Conservation (phyloP, 139 green algal species). For the Coelastrella sp. region DNA sequence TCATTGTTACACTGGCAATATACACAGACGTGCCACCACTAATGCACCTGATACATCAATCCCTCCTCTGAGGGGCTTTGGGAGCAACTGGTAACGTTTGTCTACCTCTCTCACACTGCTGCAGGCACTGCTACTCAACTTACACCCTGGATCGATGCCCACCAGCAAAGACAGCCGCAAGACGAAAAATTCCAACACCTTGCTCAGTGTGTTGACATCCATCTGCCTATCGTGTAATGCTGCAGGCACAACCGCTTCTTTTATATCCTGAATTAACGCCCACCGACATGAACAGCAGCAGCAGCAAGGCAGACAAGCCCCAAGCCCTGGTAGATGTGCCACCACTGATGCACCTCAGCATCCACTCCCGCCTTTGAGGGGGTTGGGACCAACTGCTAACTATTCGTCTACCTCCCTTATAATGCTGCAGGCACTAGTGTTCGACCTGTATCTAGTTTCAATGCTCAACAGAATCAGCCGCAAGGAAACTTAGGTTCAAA, state of each 20-base stretch:
- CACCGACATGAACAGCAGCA: constrained; percentile 17
- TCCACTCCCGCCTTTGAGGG: too few species aligned
- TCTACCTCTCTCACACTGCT: too few species aligned
- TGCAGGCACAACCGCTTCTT: constrained; percentile 44
- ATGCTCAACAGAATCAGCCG: too few species aligned
- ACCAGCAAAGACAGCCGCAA: neutral
- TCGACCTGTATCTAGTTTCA: too few species aligned
- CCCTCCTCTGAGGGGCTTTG: too few species aligned
- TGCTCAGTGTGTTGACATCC: too few species aligned
- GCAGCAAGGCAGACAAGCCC: constrained; percentile 12
- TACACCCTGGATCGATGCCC: constrained; percentile 43
- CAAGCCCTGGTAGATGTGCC: neutral
- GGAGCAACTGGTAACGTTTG: too few species aligned
- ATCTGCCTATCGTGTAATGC: neutral
- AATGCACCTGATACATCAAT: neutral
- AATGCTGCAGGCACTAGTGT: constrained; percentile 43
- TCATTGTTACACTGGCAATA: too few species aligned
- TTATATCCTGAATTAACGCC: constrained; percentile 43
- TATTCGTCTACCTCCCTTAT: too few species aligned
- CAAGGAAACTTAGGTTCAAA: too few species aligned
- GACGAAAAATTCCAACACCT: too few species aligned
- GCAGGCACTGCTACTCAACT: constrained; percentile 43
- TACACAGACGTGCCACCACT: neutral
- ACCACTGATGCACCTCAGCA: constrained; percentile 8
- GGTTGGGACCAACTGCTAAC: too few species aligned